Evolutionary conservation across 2,329 filamentous ascomycete genomes (phyloP).

Genomic region (Thermothelomyces thermophilus): DNA sequence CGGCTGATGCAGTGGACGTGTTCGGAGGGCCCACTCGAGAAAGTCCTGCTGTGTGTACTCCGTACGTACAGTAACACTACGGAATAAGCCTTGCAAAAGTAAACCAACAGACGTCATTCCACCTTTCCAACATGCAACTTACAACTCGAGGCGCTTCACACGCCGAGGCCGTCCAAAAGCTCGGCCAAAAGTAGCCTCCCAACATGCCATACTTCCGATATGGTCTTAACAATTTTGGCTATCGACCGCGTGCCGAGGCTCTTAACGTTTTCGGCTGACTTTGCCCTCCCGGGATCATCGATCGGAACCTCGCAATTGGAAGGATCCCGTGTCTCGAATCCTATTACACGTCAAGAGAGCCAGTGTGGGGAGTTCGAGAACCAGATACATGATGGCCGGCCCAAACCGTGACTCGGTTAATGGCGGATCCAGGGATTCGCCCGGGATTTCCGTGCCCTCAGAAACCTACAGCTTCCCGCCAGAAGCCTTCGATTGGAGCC

Average conservation of each 20-base stretch:
- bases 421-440: not conserved
- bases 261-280: no score
- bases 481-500: constrained; percentile 60
- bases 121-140: not conserved
- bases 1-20: no score
- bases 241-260: no score
- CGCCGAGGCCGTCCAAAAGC: not conserved
- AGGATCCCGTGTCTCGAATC: no score
- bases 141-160: not conserved
- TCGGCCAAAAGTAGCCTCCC: not conserved
- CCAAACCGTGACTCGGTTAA: constrained; percentile 8
- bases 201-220: constrained; percentile 1
- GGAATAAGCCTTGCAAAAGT: not conserved
- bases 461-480: constrained; percentile 51
- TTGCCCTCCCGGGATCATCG: no score
- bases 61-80: no score
- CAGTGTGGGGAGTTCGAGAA: no score
- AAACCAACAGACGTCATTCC: constrained; percentile 14
- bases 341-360: no score
- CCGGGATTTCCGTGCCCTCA: constrained; percentile 25
- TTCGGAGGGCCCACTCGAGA: not conserved
- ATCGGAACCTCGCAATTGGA: no score
- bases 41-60: no score
- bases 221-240: not conserved
- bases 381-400: constrained; percentile 11